These are phyloP conservation scores for Megacollybia platyphylla DNA, from an alignment of 1,284 basidiomycete genomes.

Conservation along the genomic window DNA sequence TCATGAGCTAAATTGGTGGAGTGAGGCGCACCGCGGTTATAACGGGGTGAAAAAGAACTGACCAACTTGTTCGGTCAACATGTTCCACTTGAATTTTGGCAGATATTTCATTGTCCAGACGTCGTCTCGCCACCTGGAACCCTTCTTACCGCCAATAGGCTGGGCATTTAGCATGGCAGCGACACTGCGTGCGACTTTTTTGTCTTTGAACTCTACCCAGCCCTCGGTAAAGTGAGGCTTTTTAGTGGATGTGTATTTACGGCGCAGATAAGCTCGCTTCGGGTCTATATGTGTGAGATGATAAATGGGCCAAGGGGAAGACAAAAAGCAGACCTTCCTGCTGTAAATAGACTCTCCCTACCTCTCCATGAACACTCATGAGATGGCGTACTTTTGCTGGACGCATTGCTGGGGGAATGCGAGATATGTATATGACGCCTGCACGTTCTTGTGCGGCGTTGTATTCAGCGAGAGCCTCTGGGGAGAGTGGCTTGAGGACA, in stretches of 20 bases:
- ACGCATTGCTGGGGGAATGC: constrained; percentile 98
- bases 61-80: constrained; percentile 98
- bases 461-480: constrained; percentile 60
- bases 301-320: constrained; percentile 2
- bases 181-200: constrained; percentile 80
- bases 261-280: constrained; percentile 64
- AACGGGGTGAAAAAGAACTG: constrained; percentile 20
- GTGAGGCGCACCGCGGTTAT: constrained; percentile 2
- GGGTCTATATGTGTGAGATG: constrained; percentile 36
- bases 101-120: constrained; percentile 99
- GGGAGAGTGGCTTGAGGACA: constrained; percentile 55
- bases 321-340: constrained; percentile 50
- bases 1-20: constrained; percentile 65
- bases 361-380: constrained; percentile 74
- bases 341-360: constrained; percentile 81
- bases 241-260: constrained; percentile 72
- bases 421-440: constrained; percentile 90
- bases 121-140: constrained; percentile 86
- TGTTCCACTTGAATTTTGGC: constrained; percentile 97
- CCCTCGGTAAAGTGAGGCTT: constrained; percentile 87
- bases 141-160: constrained; percentile 91
- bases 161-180: constrained; percentile 96
- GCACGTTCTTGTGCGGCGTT: constrained; percentile 56
- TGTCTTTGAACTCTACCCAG: constrained; percentile 97
- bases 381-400: constrained; percentile 93